Base-by-base conservation (phyloP, 169 alveolate species). In the Plasmodium knowlesi region DNA sequence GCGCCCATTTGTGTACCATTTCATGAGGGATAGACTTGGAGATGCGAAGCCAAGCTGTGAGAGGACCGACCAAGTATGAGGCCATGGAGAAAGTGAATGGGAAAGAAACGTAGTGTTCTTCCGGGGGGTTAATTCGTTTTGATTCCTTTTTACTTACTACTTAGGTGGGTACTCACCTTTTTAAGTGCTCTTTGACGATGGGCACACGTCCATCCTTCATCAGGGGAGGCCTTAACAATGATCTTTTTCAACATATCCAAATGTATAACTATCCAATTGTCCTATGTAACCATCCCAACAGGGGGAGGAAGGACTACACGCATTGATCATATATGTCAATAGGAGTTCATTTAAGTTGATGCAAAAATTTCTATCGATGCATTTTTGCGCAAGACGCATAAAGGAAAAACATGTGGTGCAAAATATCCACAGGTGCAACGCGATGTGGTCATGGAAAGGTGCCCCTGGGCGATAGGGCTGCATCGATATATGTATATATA, bases 1-100 rank as follows among this genome's bases (percentile, higher is more conserved):
- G 30, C 78, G 70, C 70, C 93, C 93, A 0, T 85, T 85, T 16
- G 70, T 73, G 79, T 85, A 74, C 67, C 85, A 85, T 19, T 85
- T 85, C 67, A 67, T 85, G 73, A 85, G 43, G 39, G 85, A 54
- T n/a, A 85, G 46, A 34, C 22, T 76, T n/a, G 46, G 70, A 2
- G 34, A 71, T 50, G 22, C 8, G 61, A 50, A 50, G 61, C 61
- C 61, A 16, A 50, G 22, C 61, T 12, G 61, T 50, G 61, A 43
- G 54, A 16, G 54, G 5, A 43, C 5, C 54, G 54, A 43, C 54
- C 54, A 43, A 43, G n/a, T 43, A 43, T 43, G 54, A 43, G 14
- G 54, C n/a, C 16, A 14, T 3, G 54, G 1, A 43, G 54, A 12
- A 43, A 10, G 54, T 43, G 54, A 43, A 43, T 43, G 54, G 54